phyloP scores from a whole-genome alignment of 306 rosid genomes.

The Corylus americana region DNA sequence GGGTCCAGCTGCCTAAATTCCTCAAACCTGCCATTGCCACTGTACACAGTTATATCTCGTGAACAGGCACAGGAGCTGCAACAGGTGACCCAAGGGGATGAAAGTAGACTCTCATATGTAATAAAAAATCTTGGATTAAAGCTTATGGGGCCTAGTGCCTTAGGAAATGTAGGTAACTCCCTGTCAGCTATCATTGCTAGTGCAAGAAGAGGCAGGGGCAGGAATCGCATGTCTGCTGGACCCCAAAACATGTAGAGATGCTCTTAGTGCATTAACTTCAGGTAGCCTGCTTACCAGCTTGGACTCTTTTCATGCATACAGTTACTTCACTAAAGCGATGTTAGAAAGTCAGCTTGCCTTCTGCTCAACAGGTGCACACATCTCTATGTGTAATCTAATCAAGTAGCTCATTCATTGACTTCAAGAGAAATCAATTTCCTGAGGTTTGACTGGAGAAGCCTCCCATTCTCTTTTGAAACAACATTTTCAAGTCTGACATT shows the following conservation, averaged over 20 bases:
- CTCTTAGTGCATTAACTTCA: slow-evolving; percentile 3
- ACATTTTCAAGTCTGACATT: slow-evolving; percentile 23
- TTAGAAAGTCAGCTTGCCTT: slow-evolving; percentile 13
- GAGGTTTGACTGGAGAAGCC: slow-evolving; percentile 19
- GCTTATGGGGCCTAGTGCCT: slow-evolving; percentile 68
- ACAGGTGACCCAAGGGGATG: slow-evolving; percentile 54
- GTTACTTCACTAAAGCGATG: slow-evolving; percentile 7
- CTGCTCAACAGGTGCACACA: slow-evolving; percentile 10
- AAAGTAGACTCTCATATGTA: slow-evolving; percentile 47
- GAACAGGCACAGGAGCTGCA: slow-evolving; percentile 64
- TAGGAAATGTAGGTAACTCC: slow-evolving; percentile 38
- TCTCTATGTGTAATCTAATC: slow-evolving; percentile 28
- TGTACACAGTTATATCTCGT: slow-evolving; percentile 63
- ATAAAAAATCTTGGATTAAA: slow-evolving; percentile 62
- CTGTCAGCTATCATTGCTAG: slow-evolving; percentile 49
- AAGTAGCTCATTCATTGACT: slow-evolving; percentile 29
- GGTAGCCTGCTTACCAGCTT: neutral
- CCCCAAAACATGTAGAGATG: slow-evolving; percentile 24
- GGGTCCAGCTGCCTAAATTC: slow-evolving; percentile 34
- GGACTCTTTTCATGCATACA: slow-evolving; percentile 14
- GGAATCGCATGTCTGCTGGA: slow-evolving; percentile 42
- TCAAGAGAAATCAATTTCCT: slow-evolving; percentile 21
- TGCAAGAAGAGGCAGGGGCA: slow-evolving; percentile 65
- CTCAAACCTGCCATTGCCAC: slow-evolving; percentile 47
- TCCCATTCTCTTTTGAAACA: slow-evolving; percentile 4